These are phyloP conservation scores for Berberis vulgaris DNA, from an alignment of 164 flowering plant genomes.

Conservation along the genomic window DNA sequence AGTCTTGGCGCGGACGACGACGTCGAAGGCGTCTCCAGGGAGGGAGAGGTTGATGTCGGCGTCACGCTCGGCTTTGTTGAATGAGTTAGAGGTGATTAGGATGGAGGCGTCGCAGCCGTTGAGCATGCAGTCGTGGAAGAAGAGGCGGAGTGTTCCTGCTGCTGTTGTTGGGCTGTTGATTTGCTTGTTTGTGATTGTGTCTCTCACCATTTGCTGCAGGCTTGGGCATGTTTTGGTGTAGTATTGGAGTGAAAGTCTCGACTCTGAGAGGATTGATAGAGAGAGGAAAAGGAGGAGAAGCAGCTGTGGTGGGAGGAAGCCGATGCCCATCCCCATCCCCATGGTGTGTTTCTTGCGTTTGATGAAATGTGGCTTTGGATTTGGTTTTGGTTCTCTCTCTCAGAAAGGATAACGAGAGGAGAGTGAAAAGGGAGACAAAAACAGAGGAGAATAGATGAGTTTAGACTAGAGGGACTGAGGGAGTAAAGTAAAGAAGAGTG, in stretches of 20 bases:
- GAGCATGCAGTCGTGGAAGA: conserved; percentile 62
- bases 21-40: conserved; percentile 72
- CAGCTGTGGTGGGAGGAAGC: background rate
- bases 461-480: too few species aligned
- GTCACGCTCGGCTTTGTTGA: conserved; percentile 59
- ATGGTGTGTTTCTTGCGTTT: too few species aligned
- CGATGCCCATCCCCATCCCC: background rate
- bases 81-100: conserved; percentile 42
- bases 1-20: conserved; percentile 43
- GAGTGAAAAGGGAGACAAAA: too few species aligned
- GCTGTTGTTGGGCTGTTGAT: conserved; percentile 54
- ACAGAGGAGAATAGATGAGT: too few species aligned
- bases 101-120: conserved; percentile 61
- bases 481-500: too few species aligned
- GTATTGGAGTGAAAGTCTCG: conserved; percentile 32
- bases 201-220: conserved; percentile 27
- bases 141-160: conserved; percentile 49
- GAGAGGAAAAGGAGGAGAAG: conserved; percentile 7
- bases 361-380: too few species aligned
- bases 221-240: conserved; percentile 43
- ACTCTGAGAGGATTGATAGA: conserved; percentile 2
- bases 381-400: too few species aligned
- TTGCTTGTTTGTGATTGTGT: conserved; percentile 38
- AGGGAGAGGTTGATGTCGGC: conserved; percentile 63
- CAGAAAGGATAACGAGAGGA: too few species aligned